Conservation (phyloP, 2,329 filamentous ascomycete genomes). For the Trichothecium sympodiale region DNA sequence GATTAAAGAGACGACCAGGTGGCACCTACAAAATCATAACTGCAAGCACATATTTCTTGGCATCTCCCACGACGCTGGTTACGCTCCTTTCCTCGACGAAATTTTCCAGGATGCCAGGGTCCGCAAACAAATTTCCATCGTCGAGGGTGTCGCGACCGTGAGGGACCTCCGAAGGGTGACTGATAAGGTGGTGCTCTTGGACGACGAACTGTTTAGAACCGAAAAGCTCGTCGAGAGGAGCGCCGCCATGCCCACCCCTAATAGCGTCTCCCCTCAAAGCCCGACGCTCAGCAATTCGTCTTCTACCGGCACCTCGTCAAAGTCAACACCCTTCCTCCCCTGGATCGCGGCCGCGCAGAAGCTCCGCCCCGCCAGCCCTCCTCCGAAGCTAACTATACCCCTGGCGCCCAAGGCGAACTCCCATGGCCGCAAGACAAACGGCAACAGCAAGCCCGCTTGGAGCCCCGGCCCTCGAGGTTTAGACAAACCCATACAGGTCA, state of each 20-base stretch:
- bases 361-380: slow-evolving; percentile 7
- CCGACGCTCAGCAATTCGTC: slow-evolving; percentile 6
- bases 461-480: slow-evolving; percentile 42
- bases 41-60: slow-evolving; percentile 52
- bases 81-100: slow-evolving; percentile 48
- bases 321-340: background rate
- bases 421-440: slow-evolving; percentile 12
- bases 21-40: slow-evolving; percentile 48
- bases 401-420: slow-evolving; percentile 21
- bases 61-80: slow-evolving; percentile 49
- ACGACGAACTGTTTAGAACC: slow-evolving; percentile 37
- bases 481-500: slow-evolving; percentile 38
- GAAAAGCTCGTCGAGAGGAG: slow-evolving; percentile 36
- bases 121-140: slow-evolving; percentile 35
- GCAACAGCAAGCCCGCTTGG: slow-evolving; percentile 29
- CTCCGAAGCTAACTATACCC: slow-evolving; percentile 30
- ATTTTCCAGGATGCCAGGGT: slow-evolving; percentile 32
- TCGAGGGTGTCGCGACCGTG: slow-evolving; percentile 42
- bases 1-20: slow-evolving; percentile 43
- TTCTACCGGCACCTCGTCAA: slow-evolving; percentile 6
- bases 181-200: slow-evolving; percentile 34
- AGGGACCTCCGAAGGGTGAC: slow-evolving; percentile 36
- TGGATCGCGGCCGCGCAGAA: background rate
- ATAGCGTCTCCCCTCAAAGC: background rate
- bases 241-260: background rate